Evolutionary conservation across 164 flowering plant species (phyloP).

Genomic region (Magnolia changhungtana): DNA sequence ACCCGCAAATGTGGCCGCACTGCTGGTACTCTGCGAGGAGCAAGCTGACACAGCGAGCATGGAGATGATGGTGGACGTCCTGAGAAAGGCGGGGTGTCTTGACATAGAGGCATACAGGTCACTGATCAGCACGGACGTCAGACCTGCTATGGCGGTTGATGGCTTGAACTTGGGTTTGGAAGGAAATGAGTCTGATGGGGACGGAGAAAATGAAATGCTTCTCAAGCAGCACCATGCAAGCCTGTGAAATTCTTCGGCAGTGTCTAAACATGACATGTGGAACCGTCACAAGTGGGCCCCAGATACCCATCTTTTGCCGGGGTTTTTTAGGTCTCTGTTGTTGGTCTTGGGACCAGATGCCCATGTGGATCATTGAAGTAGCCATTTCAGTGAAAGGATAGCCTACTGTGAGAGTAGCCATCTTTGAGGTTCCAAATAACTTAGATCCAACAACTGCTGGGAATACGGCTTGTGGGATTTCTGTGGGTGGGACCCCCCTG

Average conservation of each 20-base stretch:
- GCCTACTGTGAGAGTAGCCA: no score
- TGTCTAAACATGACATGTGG: not conserved
- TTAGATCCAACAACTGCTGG: not conserved
- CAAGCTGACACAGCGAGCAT: conserved; percentile 15
- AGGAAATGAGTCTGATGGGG: conserved; percentile 7
- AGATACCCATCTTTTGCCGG: not conserved
- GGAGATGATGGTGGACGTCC: conserved; percentile 19
- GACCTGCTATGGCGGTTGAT: conserved; percentile 7
- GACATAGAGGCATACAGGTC: conserved; percentile 19
- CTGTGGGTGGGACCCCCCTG: not conserved
- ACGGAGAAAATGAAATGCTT: conserved; percentile 18
- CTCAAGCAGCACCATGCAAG: conserved; percentile 8
- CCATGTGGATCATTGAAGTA: not conserved
- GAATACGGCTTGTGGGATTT: not conserved
- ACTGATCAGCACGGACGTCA: conserved; percentile 2
- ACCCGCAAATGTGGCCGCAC: conserved; percentile 32
- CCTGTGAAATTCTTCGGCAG: conserved; percentile 7
- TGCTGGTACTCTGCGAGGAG: conserved; percentile 21
- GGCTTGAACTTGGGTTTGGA: conserved; percentile 5
- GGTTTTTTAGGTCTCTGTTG: not conserved
- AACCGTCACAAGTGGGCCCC: not conserved
- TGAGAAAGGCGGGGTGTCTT: conserved; percentile 17
- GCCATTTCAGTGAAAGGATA: not conserved
- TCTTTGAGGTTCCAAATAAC: no score
- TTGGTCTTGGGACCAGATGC: not conserved